Evolutionary conservation across 2,329 filamentous ascomycete genomes (phyloP), one percentile per base, ranked within the genome.

Genomic region (Dryadomyces quercivorus): DNA sequence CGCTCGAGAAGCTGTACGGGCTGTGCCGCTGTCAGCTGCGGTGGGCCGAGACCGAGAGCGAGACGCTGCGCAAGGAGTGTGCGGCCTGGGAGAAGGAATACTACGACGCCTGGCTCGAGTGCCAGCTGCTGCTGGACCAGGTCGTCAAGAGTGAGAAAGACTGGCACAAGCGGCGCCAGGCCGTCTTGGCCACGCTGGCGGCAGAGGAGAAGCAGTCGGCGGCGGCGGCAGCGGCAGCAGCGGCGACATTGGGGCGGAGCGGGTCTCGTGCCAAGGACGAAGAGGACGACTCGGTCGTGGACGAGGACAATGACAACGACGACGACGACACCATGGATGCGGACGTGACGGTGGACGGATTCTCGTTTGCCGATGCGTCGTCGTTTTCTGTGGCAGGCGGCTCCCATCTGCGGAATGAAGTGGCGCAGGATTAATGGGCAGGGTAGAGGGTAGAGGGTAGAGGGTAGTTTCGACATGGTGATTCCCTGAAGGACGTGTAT

Each of bases 61-160:
- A 86, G 52, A 68, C 73, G 43, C 72, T 93, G 51, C 77, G 77
- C 61, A 73, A 72, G 54, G 83, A 90, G 65, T 81, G 82, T 60
- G 81, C 83, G 59, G 71, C 72, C 46, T 77, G 85, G 66, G 86
- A 92, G 66, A 78, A 79, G 40, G 63, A 75, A 13, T 83, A 85
- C 67, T 80, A 80, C 65, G 75, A 81, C 58, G 86, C 89, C 64
- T 93, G 88, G 88, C 71, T 81, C 15, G 82, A 87, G 68, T 92
- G 92, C 68, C 87, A 93, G 68, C 76, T 88, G 34, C 68, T 92
- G 18, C 68, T 93, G n/a, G 80, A 88, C 55, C 87, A 89, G 63
- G 76, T 85, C 36, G 76, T 88, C 61, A 69, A 76, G 62, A 76
- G 73, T 62, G 87, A 92, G 65, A 74, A 80, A 38, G 81, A 84